Percentiles rank a stretch among this genome's conserved stretches.
These are phyloP conservation scores for Xerocomus spinulosus DNA, from an alignment of 768 basidiomycete genomes.

Conservation along the genomic window DNA sequence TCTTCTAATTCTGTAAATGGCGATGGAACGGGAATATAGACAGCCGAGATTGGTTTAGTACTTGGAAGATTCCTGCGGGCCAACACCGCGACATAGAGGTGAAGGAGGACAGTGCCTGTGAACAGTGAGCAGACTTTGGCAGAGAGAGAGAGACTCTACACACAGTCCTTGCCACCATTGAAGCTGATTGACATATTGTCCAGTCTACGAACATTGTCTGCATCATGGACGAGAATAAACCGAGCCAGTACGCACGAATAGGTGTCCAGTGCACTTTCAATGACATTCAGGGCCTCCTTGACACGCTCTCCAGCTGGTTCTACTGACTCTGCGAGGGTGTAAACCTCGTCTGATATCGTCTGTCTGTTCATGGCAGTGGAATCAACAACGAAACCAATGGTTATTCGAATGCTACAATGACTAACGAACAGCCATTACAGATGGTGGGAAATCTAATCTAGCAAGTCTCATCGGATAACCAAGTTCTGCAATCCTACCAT, in stretches of 20 bases:
- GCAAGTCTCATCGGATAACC: neutral
- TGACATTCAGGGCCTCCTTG: constrained; percentile 76
- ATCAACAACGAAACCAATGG: neutral
- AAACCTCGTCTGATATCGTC: constrained; percentile 54
- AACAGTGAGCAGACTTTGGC: constrained; percentile 1
- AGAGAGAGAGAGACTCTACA: constrained; percentile 23
- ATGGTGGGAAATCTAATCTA: constrained; percentile 9
- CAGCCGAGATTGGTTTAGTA: constrained; percentile 50
- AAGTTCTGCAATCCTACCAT: constrained; percentile 9
- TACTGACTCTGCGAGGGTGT: constrained; percentile 50
- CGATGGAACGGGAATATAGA: constrained; percentile 89
- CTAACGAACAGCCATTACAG: constrained; percentile 1
- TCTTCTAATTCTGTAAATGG: constrained; percentile 81
- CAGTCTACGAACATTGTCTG: constrained; percentile 39
- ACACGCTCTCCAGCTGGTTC: constrained; percentile 58
- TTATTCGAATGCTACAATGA: constrained; percentile 1
- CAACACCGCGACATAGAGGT: constrained; percentile 76
- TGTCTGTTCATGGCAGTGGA: constrained; percentile 37
- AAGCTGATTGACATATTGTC: constrained; percentile 84
- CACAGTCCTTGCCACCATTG: constrained; percentile 99
- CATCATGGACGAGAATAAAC: constrained; percentile 1
- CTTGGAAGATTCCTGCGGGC: constrained; percentile 38
- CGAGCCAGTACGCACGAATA: constrained; percentile 63
- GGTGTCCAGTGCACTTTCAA: constrained; percentile 69
- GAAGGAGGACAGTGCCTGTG: constrained; percentile 90